Evolutionary conservation across 2,329 filamentous ascomycete species (phyloP).

Genomic region (Apiospora malaysiana): DNA sequence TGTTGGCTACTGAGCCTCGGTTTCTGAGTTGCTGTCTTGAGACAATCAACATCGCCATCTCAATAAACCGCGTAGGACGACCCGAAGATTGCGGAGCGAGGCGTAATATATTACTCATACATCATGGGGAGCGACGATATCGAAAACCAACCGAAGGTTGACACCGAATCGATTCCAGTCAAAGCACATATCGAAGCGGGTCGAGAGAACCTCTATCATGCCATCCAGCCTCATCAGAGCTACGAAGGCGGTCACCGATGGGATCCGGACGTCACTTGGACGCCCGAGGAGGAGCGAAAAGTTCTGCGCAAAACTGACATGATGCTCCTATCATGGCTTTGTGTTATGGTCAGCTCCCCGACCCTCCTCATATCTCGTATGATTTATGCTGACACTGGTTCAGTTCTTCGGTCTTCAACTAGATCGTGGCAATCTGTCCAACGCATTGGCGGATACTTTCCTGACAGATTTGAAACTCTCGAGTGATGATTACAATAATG

Average conservation of each 20-base stretch:
- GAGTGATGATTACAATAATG: constrained; percentile 57
- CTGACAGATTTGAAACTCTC: constrained; percentile 55
- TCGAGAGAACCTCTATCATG: constrained; percentile 44
- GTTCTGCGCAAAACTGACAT: constrained; percentile 60
- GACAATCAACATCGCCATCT: neutral
- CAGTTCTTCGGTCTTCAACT: constrained; percentile 55
- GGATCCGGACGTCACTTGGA: constrained; percentile 54
- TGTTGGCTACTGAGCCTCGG: neutral
- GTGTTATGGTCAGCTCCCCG: constrained; percentile 47
- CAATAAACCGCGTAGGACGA: neutral
- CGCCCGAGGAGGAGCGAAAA: constrained; percentile 59
- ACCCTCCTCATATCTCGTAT: constrained; percentile 55
- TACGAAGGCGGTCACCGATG: constrained; percentile 51
- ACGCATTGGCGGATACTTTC: constrained; percentile 55
- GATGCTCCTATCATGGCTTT: constrained; percentile 48
- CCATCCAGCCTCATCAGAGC: constrained; percentile 38
- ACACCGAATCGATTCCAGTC: constrained; percentile 9
- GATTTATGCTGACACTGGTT: constrained; percentile 33
- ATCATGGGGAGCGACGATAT: constrained; percentile 27
- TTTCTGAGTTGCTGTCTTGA: neutral
- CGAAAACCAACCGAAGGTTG: constrained; percentile 20
- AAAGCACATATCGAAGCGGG: constrained; percentile 40
- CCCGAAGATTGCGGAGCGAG: neutral
- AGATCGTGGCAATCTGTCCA: constrained; percentile 58
- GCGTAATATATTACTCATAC: neutral